Percentiles rank a stretch among this genome's conserved stretches.
Evolutionary conservation across 768 basidiomycete genomes (phyloP).

Genomic region (Strobilomyces confusus): DNA sequence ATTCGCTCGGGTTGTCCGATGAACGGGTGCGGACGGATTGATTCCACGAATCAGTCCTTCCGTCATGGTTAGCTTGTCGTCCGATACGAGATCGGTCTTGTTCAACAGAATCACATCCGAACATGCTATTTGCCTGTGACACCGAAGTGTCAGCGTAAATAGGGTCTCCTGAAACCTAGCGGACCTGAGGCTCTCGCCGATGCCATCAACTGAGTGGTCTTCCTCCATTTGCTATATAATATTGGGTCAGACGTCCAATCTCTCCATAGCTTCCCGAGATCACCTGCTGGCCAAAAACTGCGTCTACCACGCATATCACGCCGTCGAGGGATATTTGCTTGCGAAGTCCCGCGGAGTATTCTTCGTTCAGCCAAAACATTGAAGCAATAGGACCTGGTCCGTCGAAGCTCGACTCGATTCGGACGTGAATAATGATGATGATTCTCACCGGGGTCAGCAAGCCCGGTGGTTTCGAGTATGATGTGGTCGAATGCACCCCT

Average conservation of each 20-base stretch:
- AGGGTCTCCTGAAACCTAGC: background rate
- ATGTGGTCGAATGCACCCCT: conserved; percentile 94
- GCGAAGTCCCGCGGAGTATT: conserved; percentile 64
- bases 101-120: conserved; percentile 92
- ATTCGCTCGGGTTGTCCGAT: conserved; percentile 64
- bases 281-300: conserved; percentile 70
- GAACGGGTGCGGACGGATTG: conserved; percentile 76
- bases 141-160: background rate
- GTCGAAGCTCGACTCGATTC: conserved; percentile 1
- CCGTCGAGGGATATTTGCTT: conserved; percentile 78
- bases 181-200: conserved; percentile 80
- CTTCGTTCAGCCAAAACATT: conserved; percentile 86
- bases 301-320: conserved; percentile 90
- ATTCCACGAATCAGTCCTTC: conserved; percentile 64
- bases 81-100: conserved; percentile 74
- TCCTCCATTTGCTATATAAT: conserved; percentile 77
- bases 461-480: conserved; percentile 90
- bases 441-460: conserved; percentile 84
- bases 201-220: conserved; percentile 57
- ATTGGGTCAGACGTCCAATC: conserved; percentile 3
- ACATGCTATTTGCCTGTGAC: conserved; percentile 83
- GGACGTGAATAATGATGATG: background rate
- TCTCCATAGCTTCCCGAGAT: conserved; percentile 27
- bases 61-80: conserved; percentile 41
- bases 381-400: conserved; percentile 74